Evolutionary conservation across 306 rosid genomes (phyloP), one percentile per base, ranked within the genome.

Genomic region (Betula pendula): DNA sequence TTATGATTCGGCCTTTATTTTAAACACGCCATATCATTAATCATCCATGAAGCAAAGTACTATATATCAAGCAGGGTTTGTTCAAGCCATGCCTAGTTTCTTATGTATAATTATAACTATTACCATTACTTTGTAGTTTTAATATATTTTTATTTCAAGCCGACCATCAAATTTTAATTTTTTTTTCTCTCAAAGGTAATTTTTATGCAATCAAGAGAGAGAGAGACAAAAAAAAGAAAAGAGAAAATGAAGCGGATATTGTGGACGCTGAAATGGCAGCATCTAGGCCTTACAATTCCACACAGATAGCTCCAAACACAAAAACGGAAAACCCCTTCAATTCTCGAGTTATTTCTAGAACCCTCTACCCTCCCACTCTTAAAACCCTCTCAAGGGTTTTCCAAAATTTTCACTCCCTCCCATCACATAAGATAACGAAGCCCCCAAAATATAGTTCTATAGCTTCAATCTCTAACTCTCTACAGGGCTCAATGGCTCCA

Each of bases 401-500:
- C 24, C 38, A 10, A 35, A 52, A 29, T 51, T n/a, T 50, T 29
- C 65, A n/a, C 31, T 71, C 40, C 9, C 35, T 45, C 6, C 15
- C 43, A 38, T 17, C 75, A 31, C 42, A 8, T 3, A 17, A 65
- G 70, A 35, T 33, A 35, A 17, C 2, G 17, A 38, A 59, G 51
- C 71, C 7, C 53, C 47, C 67, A 25, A 27, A 59, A 27, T 19
- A 53, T 8, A 49, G 1, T 20, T 49, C 63, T 38, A 19, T 49
- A 53, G 7, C 10, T 17, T 22, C 31, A 17, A 16, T 49, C 77
- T 58, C 27, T 59, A 52, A 48, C 74, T 83, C 55, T 56, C 38
- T 27, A 47, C 5, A 11, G 53, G 35, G 35, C 24, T 25, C 44
- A 72, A 92, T 91, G 99, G 97, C 96, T 82, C 97, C 98, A 27